phyloP scores from a whole-genome alignment of 1,284 basidiomycete species.

The Trametes polyzona region DNA sequence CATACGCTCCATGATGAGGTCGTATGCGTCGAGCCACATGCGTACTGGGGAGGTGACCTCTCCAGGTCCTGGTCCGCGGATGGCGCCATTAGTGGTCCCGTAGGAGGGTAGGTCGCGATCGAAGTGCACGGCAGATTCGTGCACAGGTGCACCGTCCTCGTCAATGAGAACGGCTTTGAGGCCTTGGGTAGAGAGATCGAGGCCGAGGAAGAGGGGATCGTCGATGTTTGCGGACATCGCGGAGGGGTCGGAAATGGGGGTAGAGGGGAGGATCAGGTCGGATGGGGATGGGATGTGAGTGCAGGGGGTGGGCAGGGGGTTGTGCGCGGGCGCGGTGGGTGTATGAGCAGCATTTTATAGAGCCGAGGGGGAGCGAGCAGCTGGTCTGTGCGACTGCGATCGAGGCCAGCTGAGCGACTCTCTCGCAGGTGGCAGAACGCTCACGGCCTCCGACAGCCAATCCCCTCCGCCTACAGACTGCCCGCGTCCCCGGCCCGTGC shows the following conservation, averaged over 20 bases:
- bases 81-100: slow-evolving; percentile 75
- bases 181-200: slow-evolving; percentile 89
- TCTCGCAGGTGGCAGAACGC: neutral
- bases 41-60: slow-evolving; percentile 82
- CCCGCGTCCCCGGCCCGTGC: too few relatives aligned
- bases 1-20: slow-evolving; percentile 76
- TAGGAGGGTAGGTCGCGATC: slow-evolving; percentile 79
- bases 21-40: slow-evolving; percentile 87
- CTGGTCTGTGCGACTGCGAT: neutral
- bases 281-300: neutral
- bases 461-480: too few relatives aligned
- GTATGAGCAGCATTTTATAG: slow-evolving; percentile 18
- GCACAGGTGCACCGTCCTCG: slow-evolving; percentile 61
- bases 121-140: slow-evolving; percentile 81
- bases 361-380: neutral
- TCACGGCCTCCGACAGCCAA: too few relatives aligned
- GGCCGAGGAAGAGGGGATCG: slow-evolving; percentile 73
- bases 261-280: neutral
- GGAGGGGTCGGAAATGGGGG: slow-evolving; percentile 7
- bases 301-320: neutral
- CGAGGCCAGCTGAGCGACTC: neutral
- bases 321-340: neutral
- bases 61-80: slow-evolving; percentile 65
- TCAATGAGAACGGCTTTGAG: slow-evolving; percentile 79
- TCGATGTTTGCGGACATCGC: slow-evolving; percentile 13